Percentiles rank a stretch among this genome's conserved stretches.
Evolutionary conservation across 345 rosid genomes (phyloP).

Genomic region (Citrus reticulata): DNA sequence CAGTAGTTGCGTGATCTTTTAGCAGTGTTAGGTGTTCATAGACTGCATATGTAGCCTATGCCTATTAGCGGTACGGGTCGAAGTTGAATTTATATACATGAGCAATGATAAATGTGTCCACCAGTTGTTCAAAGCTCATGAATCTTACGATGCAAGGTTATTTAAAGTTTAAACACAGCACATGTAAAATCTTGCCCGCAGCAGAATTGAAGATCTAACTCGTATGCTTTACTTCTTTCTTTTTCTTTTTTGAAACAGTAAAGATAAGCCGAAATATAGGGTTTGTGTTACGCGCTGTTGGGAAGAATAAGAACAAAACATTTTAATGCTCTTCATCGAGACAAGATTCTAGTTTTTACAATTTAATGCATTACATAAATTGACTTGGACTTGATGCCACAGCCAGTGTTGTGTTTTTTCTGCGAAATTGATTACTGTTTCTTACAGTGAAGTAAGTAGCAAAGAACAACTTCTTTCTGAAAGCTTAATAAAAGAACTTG

Average conservation of each 20-base stretch:
- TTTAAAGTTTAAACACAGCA: background rate
- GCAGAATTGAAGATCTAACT: background rate
- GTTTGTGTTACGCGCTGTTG: background rate
- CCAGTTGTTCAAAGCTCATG: background rate
- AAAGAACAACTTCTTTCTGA: too few species aligned
- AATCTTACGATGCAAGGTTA: background rate
- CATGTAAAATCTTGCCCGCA: background rate
- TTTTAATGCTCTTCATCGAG: background rate
- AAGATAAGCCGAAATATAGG: conserved; percentile 9
- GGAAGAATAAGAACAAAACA: background rate
- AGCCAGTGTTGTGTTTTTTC: too few species aligned
- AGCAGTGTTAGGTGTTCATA: conserved; percentile 29
- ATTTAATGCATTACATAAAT: too few species aligned
- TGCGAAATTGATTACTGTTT: too few species aligned
- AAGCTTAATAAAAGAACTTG: too few species aligned
- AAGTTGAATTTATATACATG: too few species aligned
- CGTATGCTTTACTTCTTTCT: background rate
- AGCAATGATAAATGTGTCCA: too few species aligned
- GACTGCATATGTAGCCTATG: conserved; percentile 7
- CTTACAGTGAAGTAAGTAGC: too few species aligned
- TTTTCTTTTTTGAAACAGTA: background rate
- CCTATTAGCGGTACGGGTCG: conserved; percentile 6
- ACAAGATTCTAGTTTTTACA: background rate
- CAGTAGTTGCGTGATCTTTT: conserved; percentile 36
- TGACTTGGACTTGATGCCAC: too few species aligned